These are phyloP conservation scores for Porogramme epimiltina DNA, from an alignment of 1,284 basidiomycete genomes.

Conservation along the genomic window DNA sequence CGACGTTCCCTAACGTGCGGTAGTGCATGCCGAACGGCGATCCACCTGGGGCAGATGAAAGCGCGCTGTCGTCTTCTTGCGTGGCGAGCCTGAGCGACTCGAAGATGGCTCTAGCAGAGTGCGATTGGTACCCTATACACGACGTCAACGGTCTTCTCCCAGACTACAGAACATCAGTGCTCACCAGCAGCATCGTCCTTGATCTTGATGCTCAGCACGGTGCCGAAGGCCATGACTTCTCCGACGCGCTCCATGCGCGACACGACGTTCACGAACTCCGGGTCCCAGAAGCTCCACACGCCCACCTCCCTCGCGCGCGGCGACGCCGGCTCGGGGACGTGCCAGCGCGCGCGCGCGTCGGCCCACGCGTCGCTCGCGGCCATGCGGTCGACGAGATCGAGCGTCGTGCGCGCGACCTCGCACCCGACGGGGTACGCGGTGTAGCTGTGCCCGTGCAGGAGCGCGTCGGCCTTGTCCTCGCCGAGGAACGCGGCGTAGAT, in stretches of 20 bases:
- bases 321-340: constrained; percentile 9
- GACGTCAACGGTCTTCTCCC: background rate
- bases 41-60: constrained; percentile 54
- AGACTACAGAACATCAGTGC: constrained; percentile 16
- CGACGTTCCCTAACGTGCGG: constrained; percentile 89
- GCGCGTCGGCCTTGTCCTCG: constrained; percentile 78
- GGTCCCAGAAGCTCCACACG: constrained; percentile 91
- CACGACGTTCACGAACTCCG: constrained; percentile 65
- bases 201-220: constrained; percentile 84
- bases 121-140: constrained; percentile 74
- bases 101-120: constrained; percentile 66
- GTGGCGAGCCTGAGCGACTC: constrained; percentile 41
- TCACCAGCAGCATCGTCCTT: constrained; percentile 60
- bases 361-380: constrained; percentile 55
- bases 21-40: constrained; percentile 80
- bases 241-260: constrained; percentile 63
- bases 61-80: constrained; percentile 18
- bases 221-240: constrained; percentile 87
- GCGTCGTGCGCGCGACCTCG: constrained; percentile 83
- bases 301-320: constrained; percentile 16
- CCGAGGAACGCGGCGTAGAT: constrained; percentile 85
- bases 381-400: constrained; percentile 65
- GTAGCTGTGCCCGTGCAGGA: constrained; percentile 96
- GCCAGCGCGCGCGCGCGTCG: constrained; percentile 52
- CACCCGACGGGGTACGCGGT: constrained; percentile 93